These are phyloP conservation scores for Sclerotiophoma versabilis DNA, from an alignment of 2,329 filamentous ascomycete genomes.

Conservation along the genomic window DNA sequence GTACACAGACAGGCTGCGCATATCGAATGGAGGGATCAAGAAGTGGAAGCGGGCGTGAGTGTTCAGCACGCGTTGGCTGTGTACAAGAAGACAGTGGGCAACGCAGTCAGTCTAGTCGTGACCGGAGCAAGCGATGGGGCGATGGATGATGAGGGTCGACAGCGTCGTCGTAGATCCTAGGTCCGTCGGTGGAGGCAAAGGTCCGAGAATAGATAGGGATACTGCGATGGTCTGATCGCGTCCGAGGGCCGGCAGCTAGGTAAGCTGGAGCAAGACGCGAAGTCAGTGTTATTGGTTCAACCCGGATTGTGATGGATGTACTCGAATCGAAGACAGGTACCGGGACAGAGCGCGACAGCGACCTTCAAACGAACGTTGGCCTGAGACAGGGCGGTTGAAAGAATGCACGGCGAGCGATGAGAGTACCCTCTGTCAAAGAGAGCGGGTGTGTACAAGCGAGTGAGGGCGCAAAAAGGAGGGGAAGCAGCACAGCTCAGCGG, in stretches of 20 bases:
- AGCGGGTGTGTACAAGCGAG: constrained; percentile 18
- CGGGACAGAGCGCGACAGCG: constrained; percentile 21
- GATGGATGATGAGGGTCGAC: background rate
- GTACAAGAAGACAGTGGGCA: constrained; percentile 4
- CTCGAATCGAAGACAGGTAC: constrained; percentile 31
- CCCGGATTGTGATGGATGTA: constrained; percentile 25
- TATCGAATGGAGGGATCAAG: constrained; percentile 32
- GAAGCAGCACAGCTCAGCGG: constrained; percentile 48
- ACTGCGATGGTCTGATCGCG: constrained; percentile 12
- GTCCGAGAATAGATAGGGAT: constrained; percentile 10
- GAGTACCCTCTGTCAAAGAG: constrained; percentile 49
- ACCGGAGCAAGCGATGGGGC: constrained; percentile 3
- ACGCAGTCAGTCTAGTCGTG: background rate
- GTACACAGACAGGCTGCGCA: constrained; percentile 34
- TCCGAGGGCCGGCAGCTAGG: constrained; percentile 10
- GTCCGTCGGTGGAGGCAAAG: constrained; percentile 2
- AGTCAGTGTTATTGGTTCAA: constrained; percentile 29
- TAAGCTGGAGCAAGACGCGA: constrained; percentile 21
- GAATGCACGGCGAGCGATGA: constrained; percentile 31
- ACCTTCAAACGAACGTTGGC: constrained; percentile 17
- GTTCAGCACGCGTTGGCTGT: constrained; percentile 8
- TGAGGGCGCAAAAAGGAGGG: constrained; percentile 39
- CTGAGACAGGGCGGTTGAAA: constrained; percentile 24
- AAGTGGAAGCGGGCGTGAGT: constrained; percentile 4
- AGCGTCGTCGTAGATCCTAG: constrained; percentile 3